These are phyloP conservation scores for Suillus occidentalis DNA, from an alignment of 768 basidiomycete genomes.

Conservation along the genomic window DNA sequence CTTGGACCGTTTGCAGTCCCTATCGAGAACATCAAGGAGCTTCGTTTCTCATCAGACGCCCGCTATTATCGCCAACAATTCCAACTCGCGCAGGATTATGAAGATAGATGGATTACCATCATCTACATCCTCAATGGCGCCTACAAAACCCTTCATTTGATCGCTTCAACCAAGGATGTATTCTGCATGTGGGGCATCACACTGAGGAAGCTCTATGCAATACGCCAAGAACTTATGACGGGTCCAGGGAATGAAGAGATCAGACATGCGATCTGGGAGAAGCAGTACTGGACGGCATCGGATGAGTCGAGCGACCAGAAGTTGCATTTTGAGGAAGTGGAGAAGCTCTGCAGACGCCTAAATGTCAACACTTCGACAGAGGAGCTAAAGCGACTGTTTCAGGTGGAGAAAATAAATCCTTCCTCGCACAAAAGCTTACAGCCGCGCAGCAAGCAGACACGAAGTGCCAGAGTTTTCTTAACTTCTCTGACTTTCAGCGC, in stretches of 20 bases:
- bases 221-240: conserved; percentile 69
- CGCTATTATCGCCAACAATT: conserved; percentile 72
- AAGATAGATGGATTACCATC: conserved; percentile 81
- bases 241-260: conserved; percentile 64
- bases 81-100: conserved; percentile 58
- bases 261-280: conserved; percentile 72
- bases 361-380: conserved; percentile 59
- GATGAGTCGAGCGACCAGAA: conserved; percentile 61
- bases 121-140: conserved; percentile 75
- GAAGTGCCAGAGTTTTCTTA: conserved; percentile 55
- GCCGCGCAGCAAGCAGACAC: conserved; percentile 60
- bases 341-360: conserved; percentile 67
- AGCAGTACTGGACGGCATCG: conserved; percentile 78
- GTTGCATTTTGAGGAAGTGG: conserved; percentile 70
- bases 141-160: conserved; percentile 86
- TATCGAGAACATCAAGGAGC: conserved; percentile 84
- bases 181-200: conserved; percentile 65
- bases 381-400: conserved; percentile 58
- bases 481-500: conserved; percentile 75
- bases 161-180: conserved; percentile 66
- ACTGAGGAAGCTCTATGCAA: conserved; percentile 59
- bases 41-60: conserved; percentile 72
- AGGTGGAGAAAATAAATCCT: conserved; percentile 39
- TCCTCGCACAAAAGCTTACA: background rate
- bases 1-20: conserved; percentile 51